Base-by-base conservation (phyloP, 2,329 filamentous ascomycete genomes). In the Aspergillus terreus region DNA sequence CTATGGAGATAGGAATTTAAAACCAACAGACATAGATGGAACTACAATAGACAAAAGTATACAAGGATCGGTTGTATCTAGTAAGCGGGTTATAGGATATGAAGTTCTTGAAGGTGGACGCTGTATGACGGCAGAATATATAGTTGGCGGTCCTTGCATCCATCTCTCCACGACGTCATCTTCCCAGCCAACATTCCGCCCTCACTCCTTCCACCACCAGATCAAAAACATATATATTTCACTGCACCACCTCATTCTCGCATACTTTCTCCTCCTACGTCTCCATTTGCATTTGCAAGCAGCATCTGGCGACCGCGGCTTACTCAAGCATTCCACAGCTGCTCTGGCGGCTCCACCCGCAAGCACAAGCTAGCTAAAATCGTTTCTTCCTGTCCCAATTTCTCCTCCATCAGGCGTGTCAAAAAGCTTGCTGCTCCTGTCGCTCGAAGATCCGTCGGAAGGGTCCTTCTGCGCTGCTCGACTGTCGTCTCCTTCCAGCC, bases 241-340 rank as follows among this genome's bases (percentile, higher is more conserved):
- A 30, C 27, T 11, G 9, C 9, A 10, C 27, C 6, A 30, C 6
- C 27, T 7, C 27, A 30, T 15, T 19, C 46, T 21, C 17, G 15
- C 35, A 38, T 38, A 38, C 35, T 38, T 17, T 9, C 12, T 38
- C 35, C 12, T 17, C 15, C 35, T 38, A 12, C 15, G 35, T 6
- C 15, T 14, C 3, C 12, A 10, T 19, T 19, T 19, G 19, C 19
- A 19, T 15, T 38, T 38, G 35, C 14, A 30, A 30, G 7, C 27
- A 30, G 27, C 27, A 38, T 21, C 6, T 11, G 36, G 23, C 21
- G 9, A 15, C 30, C 32, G 19, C 41, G 45, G 50, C 50, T 59
- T 56, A 59, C 55, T 56, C 53, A 57, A 57, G 41, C 45, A 52
- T 23, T 46, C 19, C 49, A 10, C 27, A 30, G 27, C 27, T 30